Conservation (phyloP, 805 yeast genomes). For the Candida cerambycidarum region DNA sequence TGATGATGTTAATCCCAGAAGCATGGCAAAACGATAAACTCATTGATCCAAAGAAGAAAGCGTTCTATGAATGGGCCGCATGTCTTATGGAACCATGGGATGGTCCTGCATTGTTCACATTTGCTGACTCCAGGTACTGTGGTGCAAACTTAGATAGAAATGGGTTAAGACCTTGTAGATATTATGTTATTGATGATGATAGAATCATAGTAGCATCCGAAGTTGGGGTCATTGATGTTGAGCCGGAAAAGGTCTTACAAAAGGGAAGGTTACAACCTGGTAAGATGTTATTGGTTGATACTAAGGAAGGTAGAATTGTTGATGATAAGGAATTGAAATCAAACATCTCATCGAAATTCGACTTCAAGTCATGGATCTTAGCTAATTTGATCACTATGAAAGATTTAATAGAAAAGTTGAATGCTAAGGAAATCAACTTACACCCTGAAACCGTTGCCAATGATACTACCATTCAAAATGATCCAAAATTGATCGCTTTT, state of each 20-base stretch:
- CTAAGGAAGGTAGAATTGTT: constrained; percentile 87
- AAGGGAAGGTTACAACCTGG: constrained; percentile 97
- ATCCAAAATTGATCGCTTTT: constrained; percentile 79
- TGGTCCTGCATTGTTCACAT: constrained; percentile 96
- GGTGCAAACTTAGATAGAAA: constrained; percentile 98
- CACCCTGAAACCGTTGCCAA: background rate
- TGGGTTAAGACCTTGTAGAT: constrained; percentile 97
- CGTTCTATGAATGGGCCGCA: constrained; percentile 99
- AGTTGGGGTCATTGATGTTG: constrained; percentile 94
- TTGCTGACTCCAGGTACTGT: constrained; percentile 96
- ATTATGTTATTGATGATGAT: constrained; percentile 91
- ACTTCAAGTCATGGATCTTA: constrained; percentile 90
- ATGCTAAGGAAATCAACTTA: constrained; percentile 32
- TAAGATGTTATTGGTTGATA: constrained; percentile 91
- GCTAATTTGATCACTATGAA: constrained; percentile 84
- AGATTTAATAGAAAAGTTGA: constrained; percentile 65
- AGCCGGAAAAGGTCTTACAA: constrained; percentile 74
- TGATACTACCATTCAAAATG: constrained; percentile 56
- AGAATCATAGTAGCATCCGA: constrained; percentile 97
- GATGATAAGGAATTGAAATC: constrained; percentile 88
- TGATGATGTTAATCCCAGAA: constrained; percentile 95
- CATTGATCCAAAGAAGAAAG: constrained; percentile 89
- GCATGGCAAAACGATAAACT: constrained; percentile 90
- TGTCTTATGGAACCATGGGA: constrained; percentile 99
- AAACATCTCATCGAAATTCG: constrained; percentile 76